Base-by-base conservation (phyloP, 495 filamentous ascomycete species). In the Beverwykella pulmonaria region DNA sequence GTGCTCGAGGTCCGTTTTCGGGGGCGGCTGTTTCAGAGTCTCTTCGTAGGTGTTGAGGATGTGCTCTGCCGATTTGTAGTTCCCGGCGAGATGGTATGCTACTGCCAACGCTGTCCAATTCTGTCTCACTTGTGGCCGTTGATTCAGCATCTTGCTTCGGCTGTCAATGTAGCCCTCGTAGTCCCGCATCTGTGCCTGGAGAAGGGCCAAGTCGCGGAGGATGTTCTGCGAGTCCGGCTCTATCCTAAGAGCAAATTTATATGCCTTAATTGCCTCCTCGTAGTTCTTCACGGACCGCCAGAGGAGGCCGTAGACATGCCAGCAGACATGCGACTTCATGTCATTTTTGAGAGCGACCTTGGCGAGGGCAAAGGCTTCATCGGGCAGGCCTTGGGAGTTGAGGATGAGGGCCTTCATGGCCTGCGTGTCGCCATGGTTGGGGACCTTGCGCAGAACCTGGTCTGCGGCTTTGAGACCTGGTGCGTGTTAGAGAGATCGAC, bases 321-420 rank as follows among this genome's bases (percentile, higher is more conserved):
- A 99, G 80, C 93, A 97, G 70, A 98, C 92, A 77, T 98, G 95
- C 66, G 92, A 97, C 79, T 93, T 97, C 92, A 98, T 97, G 72
- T 97, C 92, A 66, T 92, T 90, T 53, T 86, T 90, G 48, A 99
- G 82, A 50, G 94, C 94, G 60, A 90, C 84, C 80, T 97, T 98
- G 67, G 90, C 93, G 57, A 99, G 83, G 30, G 85, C 86, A 75
- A 98, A 98, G 0, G 94, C 94, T 80, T 99, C 94, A 49, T 97
- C 90, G 20, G 87, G 84, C 79, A 95, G 91, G 61, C 92, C 92
- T 75, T 90, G 86, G 44, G 88, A 87, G 76, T 96, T 98, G 79
- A 96, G 90, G 66, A 97, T 97, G 44, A 99, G 83, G 55, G 93
- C 95, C 80, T 97, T 98, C 94, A 99, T 98, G 34, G 94, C 96